Conservation (phyloP, 306 rosid genomes). For the Quercus dentata region DNA sequence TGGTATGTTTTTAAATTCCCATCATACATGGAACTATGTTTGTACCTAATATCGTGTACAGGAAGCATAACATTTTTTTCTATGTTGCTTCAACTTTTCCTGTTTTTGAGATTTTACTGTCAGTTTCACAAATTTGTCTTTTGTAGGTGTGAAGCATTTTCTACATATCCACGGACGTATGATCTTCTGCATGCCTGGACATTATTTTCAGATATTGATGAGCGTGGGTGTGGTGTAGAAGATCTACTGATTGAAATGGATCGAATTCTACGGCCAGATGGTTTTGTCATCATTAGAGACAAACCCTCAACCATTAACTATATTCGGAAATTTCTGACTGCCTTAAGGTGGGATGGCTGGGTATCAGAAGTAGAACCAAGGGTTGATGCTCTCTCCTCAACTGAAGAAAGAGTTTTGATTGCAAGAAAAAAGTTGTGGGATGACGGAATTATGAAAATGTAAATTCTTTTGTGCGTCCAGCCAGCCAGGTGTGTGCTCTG, state of each 20-base stretch:
- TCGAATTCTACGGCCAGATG: slow-evolving; percentile 54
- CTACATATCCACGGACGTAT: slow-evolving; percentile 63
- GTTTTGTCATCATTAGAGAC: slow-evolving; percentile 63
- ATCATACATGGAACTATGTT: background rate
- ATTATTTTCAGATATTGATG: slow-evolving; percentile 47
- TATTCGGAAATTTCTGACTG: slow-evolving; percentile 40
- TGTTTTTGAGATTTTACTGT: background rate
- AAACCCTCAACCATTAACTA: slow-evolving; percentile 42
- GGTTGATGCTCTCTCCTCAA: slow-evolving; percentile 42
- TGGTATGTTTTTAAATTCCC: slow-evolving; percentile 34
- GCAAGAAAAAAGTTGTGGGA: slow-evolving; percentile 55
- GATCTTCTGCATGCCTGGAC: slow-evolving; percentile 67
- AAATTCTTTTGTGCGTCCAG: slow-evolving; percentile 9
- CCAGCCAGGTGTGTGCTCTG: background rate
- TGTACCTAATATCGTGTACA: background rate
- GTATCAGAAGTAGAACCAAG: slow-evolving; percentile 54
- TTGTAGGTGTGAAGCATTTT: slow-evolving; percentile 66
- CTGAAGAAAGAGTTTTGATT: slow-evolving; percentile 56
- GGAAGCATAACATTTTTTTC: background rate
- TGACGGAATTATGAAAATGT: slow-evolving; percentile 10
- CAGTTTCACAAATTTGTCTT: background rate
- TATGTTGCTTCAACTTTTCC: background rate
- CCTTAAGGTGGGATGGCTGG: slow-evolving; percentile 64
- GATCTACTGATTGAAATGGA: slow-evolving; percentile 63
- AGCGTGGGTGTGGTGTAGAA: slow-evolving; percentile 47